Base-by-base conservation (phyloP, 2,329 filamentous ascomycete species). In the Camptophora hylomeconis region DNA sequence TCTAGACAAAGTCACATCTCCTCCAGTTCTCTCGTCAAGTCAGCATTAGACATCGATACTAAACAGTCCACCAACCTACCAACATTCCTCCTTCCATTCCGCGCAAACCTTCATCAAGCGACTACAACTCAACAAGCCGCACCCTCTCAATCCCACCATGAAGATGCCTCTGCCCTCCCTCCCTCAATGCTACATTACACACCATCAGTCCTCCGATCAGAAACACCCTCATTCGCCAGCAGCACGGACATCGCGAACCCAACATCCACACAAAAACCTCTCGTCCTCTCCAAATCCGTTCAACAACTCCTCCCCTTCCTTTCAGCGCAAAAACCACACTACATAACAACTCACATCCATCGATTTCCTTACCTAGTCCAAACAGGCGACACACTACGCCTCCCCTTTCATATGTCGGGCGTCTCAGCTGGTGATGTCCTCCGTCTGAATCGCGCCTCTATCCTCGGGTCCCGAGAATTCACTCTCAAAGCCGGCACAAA, bases 401-500 rank as follows among this genome's bases (percentile, higher is more conserved):
- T 89, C 29, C 81, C 81, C 5, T 86, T 86, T 61, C 69, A 69
- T 45, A 82, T 89, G 74, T 72, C 75, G 3, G 73, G 69, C 15
- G 80, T 83, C 4, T 58, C 67, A 5, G 76, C 84, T 1, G 89
- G 89, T 17, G 87, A 95, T 51, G 63, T 92, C 20, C 65, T 98
- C 36, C 80, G 86, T 5, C 67, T 98, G 33, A 87, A 93, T 59
- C 77, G 84, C 32, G 89, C 84, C 14, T 77, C 73, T 21, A 64
- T 77, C 30, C 60, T 98, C 24, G 89, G 89, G 16, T 87, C 77
- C 42, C 69, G 89, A 39, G 87, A 95, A 54, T 92, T 81, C 58
- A 94, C 87, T 4, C 64, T 95, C 39, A 81, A 84, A 54, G 81
- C 80, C 4, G 60, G 68, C 11, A 30, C 24, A 13, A 27, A 24